Percentiles rank a stretch among this genome's conserved stretches.
Conservation (phyloP, 2,329 filamentous ascomycete species). For the Ceratocystis alfenasii region DNA sequence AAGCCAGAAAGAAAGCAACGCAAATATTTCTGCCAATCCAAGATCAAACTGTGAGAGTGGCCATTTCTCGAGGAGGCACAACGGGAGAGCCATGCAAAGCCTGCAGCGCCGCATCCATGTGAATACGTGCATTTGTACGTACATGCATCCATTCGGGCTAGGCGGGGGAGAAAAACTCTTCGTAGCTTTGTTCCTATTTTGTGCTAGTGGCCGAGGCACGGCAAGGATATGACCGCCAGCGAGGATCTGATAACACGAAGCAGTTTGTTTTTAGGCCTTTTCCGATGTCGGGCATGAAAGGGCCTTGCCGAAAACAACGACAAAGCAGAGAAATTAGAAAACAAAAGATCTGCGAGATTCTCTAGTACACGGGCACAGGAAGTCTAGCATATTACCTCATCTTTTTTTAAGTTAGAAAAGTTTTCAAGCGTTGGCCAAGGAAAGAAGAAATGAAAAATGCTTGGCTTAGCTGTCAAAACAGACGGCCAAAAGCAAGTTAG, state of each 20-base stretch:
- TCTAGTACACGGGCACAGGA: neutral
- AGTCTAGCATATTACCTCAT: too few relatives aligned
- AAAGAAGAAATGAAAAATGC: neutral
- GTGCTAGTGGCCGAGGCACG: slow-evolving; percentile 8
- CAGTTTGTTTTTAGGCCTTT: neutral
- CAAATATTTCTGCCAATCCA: too few relatives aligned
- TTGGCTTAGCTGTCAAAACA: slow-evolving; percentile 10
- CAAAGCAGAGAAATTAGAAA: neutral
- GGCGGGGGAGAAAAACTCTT: slow-evolving; percentile 6
- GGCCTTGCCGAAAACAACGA: neutral
- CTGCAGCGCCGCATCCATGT: too few relatives aligned
- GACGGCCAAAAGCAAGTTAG: neutral
- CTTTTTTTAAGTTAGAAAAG: neutral
- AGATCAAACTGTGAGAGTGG: too few relatives aligned
- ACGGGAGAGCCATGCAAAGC: too few relatives aligned
- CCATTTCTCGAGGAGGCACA: too few relatives aligned
- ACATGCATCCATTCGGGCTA: neutral
- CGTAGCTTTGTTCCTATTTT: slow-evolving; percentile 11
- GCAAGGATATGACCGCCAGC: neutral
- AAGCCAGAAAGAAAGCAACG: too few relatives aligned
- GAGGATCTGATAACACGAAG: slow-evolving; percentile 9
- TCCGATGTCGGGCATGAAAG: slow-evolving; percentile 1
- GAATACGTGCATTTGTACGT: too few relatives aligned
- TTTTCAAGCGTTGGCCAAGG: neutral
- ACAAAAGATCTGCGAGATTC: neutral